Conservation (phyloP, 371 early-diverging fungal species). For the Dinochytrium kinnereticum region DNA sequence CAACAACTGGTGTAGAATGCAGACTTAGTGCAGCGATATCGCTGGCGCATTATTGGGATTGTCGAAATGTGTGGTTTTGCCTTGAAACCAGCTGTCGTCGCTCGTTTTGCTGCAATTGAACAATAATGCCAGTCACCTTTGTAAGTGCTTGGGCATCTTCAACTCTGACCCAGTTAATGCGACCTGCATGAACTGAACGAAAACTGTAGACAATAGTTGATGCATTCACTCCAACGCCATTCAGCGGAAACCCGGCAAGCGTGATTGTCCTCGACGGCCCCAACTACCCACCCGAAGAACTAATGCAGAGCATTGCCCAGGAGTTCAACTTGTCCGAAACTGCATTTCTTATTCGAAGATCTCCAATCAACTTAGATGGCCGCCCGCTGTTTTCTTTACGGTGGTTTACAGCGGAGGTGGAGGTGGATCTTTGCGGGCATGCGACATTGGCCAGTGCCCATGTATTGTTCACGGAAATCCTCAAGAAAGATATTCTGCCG, state of each 20-base stretch:
- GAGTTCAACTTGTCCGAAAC: conserved; percentile 54
- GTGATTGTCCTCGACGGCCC: conserved; percentile 33
- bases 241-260: conserved; percentile 50
- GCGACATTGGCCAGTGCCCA: conserved; percentile 52
- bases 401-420: conserved; percentile 51
- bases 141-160: background rate
- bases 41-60: too few species aligned
- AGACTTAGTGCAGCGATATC: too few species aligned
- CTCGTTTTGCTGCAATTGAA: background rate
- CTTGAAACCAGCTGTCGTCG: background rate
- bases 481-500: background rate
- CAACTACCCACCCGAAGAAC: conserved; percentile 15
- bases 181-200: background rate
- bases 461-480: conserved; percentile 19
- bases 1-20: too few species aligned
- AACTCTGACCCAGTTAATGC: background rate
- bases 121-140: background rate
- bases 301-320: conserved; percentile 27
- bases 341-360: conserved; percentile 32
- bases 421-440: conserved; percentile 53
- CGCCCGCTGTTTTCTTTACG: conserved; percentile 36
- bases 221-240: conserved; percentile 30
- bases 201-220: conserved; percentile 18
- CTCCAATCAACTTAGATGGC: background rate
- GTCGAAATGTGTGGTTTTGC: too few species aligned